Conservation (phyloP, 2,329 filamentous ascomycete species). For the Basipetospora chlamydospora region DNA sequence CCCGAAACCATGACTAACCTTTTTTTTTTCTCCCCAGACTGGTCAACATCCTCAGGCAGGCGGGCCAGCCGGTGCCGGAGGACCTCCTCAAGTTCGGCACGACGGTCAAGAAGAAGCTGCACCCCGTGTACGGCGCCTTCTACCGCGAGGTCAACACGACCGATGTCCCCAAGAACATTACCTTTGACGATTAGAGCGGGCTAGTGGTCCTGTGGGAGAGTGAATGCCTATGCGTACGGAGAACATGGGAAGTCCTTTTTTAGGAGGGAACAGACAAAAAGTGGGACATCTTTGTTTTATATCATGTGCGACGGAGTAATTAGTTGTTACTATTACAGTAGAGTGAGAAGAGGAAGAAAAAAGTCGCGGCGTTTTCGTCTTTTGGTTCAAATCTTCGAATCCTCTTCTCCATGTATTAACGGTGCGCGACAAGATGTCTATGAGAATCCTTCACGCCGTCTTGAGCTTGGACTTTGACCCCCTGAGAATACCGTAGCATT, state of each 20-base stretch:
- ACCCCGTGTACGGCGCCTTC: conserved; percentile 89
- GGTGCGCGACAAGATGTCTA: no score
- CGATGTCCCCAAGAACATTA: conserved; percentile 82
- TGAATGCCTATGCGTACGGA: neutral
- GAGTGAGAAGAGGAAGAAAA: neutral
- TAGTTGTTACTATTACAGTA: conserved; percentile 4
- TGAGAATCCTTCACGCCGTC: neutral
- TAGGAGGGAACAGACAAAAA: no score
- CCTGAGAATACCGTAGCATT: conserved; percentile 32
- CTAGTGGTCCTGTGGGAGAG: neutral
- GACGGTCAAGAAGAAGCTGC: conserved; percentile 97
- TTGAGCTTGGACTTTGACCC: conserved; percentile 15
- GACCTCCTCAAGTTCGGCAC: conserved; percentile 90
- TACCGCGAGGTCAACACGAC: conserved; percentile 80
- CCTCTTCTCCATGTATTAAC: no score
- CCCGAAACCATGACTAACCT: conserved; percentile 10
- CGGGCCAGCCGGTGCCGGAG: conserved; percentile 80
- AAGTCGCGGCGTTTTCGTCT: no score
- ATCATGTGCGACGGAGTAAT: no score
- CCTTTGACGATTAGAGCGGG: conserved; percentile 39
- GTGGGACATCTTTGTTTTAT: no score
- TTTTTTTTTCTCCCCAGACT: conserved; percentile 35
- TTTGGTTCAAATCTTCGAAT: no score
- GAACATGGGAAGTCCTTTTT: no score
- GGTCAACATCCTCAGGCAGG: conserved; percentile 89